Base-by-base conservation (phyloP, 2,329 filamentous ascomycete genomes). In the Colletotrichum sp. region DNA sequence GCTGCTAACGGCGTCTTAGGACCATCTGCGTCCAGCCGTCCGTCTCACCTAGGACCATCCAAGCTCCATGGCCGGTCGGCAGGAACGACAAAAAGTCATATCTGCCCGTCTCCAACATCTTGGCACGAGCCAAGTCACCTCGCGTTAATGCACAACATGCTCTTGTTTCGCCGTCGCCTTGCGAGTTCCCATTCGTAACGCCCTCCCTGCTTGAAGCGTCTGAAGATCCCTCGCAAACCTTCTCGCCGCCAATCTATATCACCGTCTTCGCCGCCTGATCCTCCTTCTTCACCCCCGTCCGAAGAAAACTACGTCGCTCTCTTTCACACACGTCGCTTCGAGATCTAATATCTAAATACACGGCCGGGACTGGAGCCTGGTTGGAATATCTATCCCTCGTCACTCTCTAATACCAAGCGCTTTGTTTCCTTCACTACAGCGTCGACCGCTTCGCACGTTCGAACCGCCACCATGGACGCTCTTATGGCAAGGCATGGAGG, bases 201-300 rank as follows among this genome's bases (percentile, higher is more conserved):
- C 55, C 52, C 63, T 71, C 74, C 74, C 32, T 71, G 66, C 52
- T 64, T 48, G 32, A 70, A 71, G 75, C 72, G 77, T 78, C 77
- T 77, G 77, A 78, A 72, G 75, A 78, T 77, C 66, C 30, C 69
- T 57, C 77, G 72, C 75, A 78, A 78, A 76, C 75, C 69, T 76
- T 76, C 77, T 77, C 77, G 63, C 48, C 28, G 22, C 16, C 36
- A 71, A 32, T 64, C 57, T 78, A 77, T 78, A 78, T 70, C 36
- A 75, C 60, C 61, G 16, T 16, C 22, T 16, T 48, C 25, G 57
- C n/a, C 67, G 60, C 77, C 68, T 36, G 22, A 34, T 30, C 65
- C 39, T 44, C 9, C 57, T n/a, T 6, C 16, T 34, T 6, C 9
- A 5, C 8, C 28, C 32, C 28, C 60, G 30, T 65, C 63, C 30